Base-by-base conservation (phyloP, 441 rosid genomes). In the Eugenia klotzschiana region DNA sequence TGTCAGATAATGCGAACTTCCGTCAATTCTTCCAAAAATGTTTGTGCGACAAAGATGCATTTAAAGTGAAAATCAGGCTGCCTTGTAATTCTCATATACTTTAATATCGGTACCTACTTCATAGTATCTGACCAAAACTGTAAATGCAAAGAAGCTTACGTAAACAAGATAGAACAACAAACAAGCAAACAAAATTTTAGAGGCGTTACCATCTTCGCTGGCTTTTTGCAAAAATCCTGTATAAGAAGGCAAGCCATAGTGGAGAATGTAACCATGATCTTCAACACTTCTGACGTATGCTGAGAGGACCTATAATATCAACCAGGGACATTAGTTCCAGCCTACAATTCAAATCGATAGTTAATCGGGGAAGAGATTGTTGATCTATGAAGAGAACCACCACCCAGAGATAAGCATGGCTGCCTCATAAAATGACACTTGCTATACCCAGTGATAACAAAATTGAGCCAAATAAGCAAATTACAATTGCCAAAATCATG, bases 261-360 rank as follows among this genome's bases (percentile, higher is more conserved):
- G 92, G 88, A 97, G 98, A 84, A 97, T 94, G 90, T 91, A 97
- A 79, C 99, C 99, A 84, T 97, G 99, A 88, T 97, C 99, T 92
- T 97, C 99, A 27, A 94, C 79, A 85, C 99, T 97, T 91, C 92
- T 97, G 79, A 94, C 95, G 57, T 89, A 91, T 46, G 98, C 95
- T 60, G 91, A 80, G 60, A 97, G 89, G 79, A 93, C 96, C 99
- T 97, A 89, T 18, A 87, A 87, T 41, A 64, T 64, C 73, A 16
- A 60, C 77, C 46, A 33, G 77, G 46, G 77, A 64, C 25, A 64
- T 64, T 20, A 64, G 77, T 20, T 64, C 46, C 46, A 37, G 46
- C 46, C 43, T 20, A 64, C 25, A 33, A 20, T 33, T 64, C 46
- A 33, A 14, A 64, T 64, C n/a, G 12, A 64, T 33, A 33, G 77